Base-by-base conservation (phyloP, 345 rosid genomes). In the Eucalyptus erythrocorys region DNA sequence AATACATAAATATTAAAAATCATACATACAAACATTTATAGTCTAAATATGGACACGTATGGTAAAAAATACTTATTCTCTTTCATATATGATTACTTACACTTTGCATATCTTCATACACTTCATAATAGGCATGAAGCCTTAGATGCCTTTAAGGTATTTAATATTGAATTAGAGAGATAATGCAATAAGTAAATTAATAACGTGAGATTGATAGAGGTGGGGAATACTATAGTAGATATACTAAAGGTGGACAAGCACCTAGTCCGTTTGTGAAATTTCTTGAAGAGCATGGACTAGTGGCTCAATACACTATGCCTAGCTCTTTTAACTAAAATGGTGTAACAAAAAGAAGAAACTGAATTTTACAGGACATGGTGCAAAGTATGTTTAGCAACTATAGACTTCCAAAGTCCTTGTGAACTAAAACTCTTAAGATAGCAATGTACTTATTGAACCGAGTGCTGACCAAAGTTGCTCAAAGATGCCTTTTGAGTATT, bases 341-440 rank as follows among this genome's bases (percentile, higher is more conserved):
- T 11, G 0, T 59, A 30, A 26, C 13, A 59, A 11, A 59, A 10
- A 5, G 0, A 59, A 26, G 3, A 57, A 5, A 59, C 5, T 0
- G 2, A 11, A 59, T 26, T 26, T 59, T 59, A 26, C 11, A 10
- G 2, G 66, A 57, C n/a, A 57, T 11, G 15, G 15, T 57, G n/a
- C 0, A 4, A 24, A 57, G 64, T 26, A 50, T 50, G 17, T 15
- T 50, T 13, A 50, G 7, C 19, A 50, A 16, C 6, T 57, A 26
- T 1, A 26, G 3, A 59, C 32, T 59, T 59, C 6, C 14, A 24
- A 59, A 59, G 66, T 30, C 66, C 1, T 26, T 26, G 2, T 59
- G 15, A 27, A 0, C 66, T 59, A 27, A 59, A 59, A 27, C 6
- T 59, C 66, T 59, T 59, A 59, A 59, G 66, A 27, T 12, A 3